Percentiles rank a stretch among this genome's conserved stretches.
Conservation (phyloP, 352 stramenopile genomes). For the Lagenidium sp. region DNA sequence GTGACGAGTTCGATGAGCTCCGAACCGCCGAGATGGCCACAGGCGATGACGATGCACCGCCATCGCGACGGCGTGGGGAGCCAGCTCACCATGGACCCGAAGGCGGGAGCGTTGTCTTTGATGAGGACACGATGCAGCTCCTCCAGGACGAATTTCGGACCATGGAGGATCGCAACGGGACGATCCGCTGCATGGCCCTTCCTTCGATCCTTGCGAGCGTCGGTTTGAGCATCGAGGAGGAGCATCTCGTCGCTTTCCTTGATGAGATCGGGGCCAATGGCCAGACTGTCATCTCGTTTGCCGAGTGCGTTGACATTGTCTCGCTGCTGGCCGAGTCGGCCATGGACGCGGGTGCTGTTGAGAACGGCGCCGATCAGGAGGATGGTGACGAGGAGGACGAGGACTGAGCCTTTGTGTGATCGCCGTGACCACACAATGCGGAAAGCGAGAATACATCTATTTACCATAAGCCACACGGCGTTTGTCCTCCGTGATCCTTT, state of each 20-base stretch:
- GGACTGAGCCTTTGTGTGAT: no score
- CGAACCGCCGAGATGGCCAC: slow-evolving; percentile 1
- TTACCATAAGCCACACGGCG: no score
- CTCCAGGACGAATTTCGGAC: slow-evolving; percentile 48
- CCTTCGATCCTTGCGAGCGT: slow-evolving; percentile 30
- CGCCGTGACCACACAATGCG: no score
- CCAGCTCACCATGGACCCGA: not conserved
- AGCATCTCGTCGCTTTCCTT: slow-evolving; percentile 41
- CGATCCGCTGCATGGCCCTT: slow-evolving; percentile 41
- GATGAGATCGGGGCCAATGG: slow-evolving; percentile 58
- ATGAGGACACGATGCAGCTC: slow-evolving; percentile 38
- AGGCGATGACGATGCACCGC: no score
- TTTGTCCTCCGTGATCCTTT: no score
- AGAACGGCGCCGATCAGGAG: slow-evolving; percentile 9
- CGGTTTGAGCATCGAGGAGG: slow-evolving; percentile 26
- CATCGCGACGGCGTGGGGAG: no score
- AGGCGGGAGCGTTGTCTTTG: slow-evolving; percentile 36
- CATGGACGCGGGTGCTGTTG: slow-evolving; percentile 6
- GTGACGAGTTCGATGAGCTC: not conserved
- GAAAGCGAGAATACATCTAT: no score
- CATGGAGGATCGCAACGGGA: slow-evolving; percentile 29
- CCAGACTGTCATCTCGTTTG: slow-evolving; percentile 70
- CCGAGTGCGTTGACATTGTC: slow-evolving; percentile 83
- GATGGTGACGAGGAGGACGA: slow-evolving; percentile 19
- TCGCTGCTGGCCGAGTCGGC: slow-evolving; percentile 61